Percentiles rank a stretch among this genome's conserved stretches.
Evolutionary conservation across 306 rosid species (phyloP).

Genomic region (Casuarina equisetifolia): DNA sequence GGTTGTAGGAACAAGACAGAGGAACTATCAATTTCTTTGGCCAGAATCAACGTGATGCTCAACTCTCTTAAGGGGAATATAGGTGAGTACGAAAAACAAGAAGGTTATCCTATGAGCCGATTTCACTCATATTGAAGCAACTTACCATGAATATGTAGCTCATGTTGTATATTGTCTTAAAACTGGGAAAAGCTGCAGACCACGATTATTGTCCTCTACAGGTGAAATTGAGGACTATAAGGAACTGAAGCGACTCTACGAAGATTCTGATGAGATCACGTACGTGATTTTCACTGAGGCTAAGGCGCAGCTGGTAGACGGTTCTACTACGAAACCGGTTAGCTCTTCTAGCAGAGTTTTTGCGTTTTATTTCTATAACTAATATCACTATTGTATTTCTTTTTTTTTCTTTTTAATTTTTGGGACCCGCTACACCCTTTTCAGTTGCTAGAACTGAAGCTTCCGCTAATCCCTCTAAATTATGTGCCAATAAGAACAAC

Average conservation of each 20-base stretch:
- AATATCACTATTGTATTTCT: too few species aligned
- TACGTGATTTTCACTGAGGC: conserved; percentile 17
- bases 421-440: too few species aligned
- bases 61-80: conserved; percentile 37
- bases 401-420: too few species aligned
- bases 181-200: background rate
- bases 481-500: too few species aligned
- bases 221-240: conserved; percentile 18
- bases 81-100: conserved; percentile 28
- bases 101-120: conserved; percentile 19
- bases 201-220: background rate
- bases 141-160: too few species aligned
- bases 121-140: background rate
- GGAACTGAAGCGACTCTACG: background rate
- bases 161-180: background rate
- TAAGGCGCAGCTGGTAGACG: conserved; percentile 33
- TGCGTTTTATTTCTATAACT: too few species aligned
- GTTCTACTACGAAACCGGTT: conserved; percentile 43
- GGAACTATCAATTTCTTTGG: conserved; percentile 41
- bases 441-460: too few species aligned
- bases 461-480: too few species aligned
- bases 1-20: conserved; percentile 29
- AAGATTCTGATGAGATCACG: conserved; percentile 34
- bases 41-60: conserved; percentile 41
- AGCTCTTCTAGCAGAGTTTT: background rate